A percentile compares a stretch with the other conserved stretches of the same genome.
These are phyloP conservation scores for Suillus placidus DNA, from an alignment of 768 basidiomycete genomes.

Conservation along the genomic window DNA sequence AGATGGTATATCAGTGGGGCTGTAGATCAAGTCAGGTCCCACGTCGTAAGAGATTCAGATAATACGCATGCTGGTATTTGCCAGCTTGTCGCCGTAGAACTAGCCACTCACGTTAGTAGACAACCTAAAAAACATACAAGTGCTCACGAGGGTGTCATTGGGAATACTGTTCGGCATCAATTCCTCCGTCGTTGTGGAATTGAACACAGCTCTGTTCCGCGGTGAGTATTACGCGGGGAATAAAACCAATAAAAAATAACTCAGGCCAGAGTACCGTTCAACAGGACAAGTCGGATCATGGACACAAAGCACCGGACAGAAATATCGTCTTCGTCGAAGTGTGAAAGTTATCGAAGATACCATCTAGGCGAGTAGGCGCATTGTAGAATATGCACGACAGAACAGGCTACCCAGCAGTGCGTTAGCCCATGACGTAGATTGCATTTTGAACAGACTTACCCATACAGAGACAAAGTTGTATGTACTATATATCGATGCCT, in stretches of 20 bases:
- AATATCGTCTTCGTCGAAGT: background rate
- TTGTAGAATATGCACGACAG: slow-evolving; percentile 51
- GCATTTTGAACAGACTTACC: slow-evolving; percentile 22
- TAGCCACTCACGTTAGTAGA: background rate
- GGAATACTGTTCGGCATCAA: background rate
- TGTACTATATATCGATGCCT: slow-evolving; percentile 35
- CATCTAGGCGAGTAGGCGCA: slow-evolving; percentile 33
- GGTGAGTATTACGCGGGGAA: background rate
- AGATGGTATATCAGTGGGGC: slow-evolving; percentile 38
- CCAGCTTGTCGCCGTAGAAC: background rate
- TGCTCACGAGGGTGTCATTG: background rate
- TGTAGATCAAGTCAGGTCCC: slow-evolving; percentile 54
- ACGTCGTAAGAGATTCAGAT: slow-evolving; percentile 50
- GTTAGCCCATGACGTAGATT: background rate
- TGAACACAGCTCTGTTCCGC: background rate
- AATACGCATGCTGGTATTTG: background rate
- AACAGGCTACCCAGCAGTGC: background rate
- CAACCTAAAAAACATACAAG: background rate
- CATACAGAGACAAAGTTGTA: slow-evolving; percentile 40
- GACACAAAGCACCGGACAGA: background rate
- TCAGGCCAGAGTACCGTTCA: background rate
- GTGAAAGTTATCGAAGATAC: slow-evolving; percentile 34
- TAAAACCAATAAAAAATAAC: background rate
- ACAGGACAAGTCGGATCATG: background rate
- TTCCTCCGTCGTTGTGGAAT: background rate